phyloP scores from a whole-genome alignment of 805 yeast species.

The Ogataea zsoltii region DNA sequence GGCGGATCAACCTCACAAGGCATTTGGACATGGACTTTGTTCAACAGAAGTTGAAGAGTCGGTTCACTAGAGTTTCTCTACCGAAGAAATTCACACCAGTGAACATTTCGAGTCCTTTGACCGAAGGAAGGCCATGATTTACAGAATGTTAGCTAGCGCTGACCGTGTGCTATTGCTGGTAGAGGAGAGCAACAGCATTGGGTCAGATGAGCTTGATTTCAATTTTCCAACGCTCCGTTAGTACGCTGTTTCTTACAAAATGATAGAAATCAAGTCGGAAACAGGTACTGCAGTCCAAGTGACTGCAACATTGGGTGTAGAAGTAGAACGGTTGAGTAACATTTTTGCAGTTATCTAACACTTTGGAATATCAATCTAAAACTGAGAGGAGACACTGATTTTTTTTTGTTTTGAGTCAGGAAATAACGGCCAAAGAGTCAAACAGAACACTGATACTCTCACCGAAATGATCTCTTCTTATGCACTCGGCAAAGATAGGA shows the following conservation, averaged over 20 bases:
- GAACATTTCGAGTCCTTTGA: slow-evolving; percentile 63
- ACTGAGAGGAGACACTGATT: neutral
- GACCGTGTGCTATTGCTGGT: no score
- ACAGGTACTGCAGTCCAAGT: slow-evolving; percentile 53
- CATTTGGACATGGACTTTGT: slow-evolving; percentile 92
- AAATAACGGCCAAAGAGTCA: slow-evolving; percentile 71
- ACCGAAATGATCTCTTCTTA: slow-evolving; percentile 98
- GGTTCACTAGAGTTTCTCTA: slow-evolving; percentile 82
- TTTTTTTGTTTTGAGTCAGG: slow-evolving; percentile 14
- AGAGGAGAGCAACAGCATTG: no score
- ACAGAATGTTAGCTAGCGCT: neutral
- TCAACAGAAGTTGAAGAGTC: slow-evolving; percentile 72
- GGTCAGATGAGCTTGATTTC: slow-evolving; percentile 2
- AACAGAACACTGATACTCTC: slow-evolving; percentile 92
- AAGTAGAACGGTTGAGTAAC: no score
- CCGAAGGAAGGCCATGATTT: slow-evolving; percentile 16
- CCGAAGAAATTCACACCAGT: slow-evolving; percentile 93
- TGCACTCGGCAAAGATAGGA: slow-evolving; percentile 95
- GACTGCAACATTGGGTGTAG: slow-evolving; percentile 52
- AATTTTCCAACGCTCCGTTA: slow-evolving; percentile 62
- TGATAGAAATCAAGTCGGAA: slow-evolving; percentile 21
- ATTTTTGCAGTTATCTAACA: neutral
- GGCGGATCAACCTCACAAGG: slow-evolving; percentile 84
- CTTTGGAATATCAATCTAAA: neutral
- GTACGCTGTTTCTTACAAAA: slow-evolving; percentile 39